phyloP scores from a whole-genome alignment of 1,284 basidiomycete species.

The Tilletiopsis washingtonensis region DNA sequence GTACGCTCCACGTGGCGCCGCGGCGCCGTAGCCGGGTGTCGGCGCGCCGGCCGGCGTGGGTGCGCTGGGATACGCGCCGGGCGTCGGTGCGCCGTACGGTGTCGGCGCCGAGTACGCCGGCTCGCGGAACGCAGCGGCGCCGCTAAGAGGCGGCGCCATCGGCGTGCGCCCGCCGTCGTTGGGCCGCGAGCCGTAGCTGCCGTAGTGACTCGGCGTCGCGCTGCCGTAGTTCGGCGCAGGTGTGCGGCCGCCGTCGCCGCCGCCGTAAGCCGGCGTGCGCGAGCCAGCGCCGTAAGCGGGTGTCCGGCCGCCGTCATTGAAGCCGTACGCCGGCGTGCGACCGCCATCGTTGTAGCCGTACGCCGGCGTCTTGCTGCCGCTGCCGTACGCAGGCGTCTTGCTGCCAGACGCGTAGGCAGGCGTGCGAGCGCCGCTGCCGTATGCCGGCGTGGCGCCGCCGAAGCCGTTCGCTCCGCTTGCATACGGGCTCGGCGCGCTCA shows the following conservation, averaged over 20 bases:
- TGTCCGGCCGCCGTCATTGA: slow-evolving; percentile 4
- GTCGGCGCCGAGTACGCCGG: slow-evolving; percentile 1
- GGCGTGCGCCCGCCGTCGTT: not conserved
- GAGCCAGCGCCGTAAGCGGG: slow-evolving; percentile 6
- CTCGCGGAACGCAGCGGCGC: not conserved
- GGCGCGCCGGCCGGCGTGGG: not conserved
- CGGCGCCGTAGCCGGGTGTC: not conserved
- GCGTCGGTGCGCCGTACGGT: not conserved
- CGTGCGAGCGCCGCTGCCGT: not conserved
- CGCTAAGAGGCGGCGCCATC: too few relatives aligned
- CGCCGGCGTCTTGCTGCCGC: slow-evolving; percentile 33
- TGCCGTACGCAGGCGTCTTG: slow-evolving; percentile 19
- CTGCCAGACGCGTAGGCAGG: slow-evolving; percentile 8
- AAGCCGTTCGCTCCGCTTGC: slow-evolving; percentile 2
- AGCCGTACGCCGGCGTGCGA: slow-evolving; percentile 37
- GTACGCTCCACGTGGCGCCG: slow-evolving; percentile 3
- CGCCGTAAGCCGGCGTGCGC: slow-evolving; percentile 7
- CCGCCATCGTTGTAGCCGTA: slow-evolving; percentile 30
- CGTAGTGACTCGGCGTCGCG: not conserved
- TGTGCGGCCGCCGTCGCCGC: slow-evolving; percentile 3
- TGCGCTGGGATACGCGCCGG: not conserved
- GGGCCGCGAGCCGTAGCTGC: not conserved
- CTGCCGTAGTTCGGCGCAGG: slow-evolving; percentile 2
- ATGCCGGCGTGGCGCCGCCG: not conserved
- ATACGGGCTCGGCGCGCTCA: not conserved